Percentiles rank a stretch among this genome's conserved stretches.
Conservation (phyloP, 345 rosid genomes). For the Heritiera littoralis region DNA sequence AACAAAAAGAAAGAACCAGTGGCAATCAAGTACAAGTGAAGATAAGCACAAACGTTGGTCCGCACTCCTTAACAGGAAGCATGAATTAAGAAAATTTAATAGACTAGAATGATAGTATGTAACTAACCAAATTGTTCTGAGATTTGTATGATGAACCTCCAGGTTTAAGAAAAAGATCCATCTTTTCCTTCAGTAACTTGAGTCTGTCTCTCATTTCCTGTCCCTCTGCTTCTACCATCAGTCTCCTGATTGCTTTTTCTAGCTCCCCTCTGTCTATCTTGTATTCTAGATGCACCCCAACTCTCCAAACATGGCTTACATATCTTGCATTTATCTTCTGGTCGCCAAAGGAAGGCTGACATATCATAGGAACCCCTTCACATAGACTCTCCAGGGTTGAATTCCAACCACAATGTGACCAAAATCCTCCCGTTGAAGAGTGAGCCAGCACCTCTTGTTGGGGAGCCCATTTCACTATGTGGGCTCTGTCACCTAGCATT, state of each 20-base stretch:
- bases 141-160: slow-evolving; percentile 45
- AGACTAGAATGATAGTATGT: slow-evolving; percentile 31
- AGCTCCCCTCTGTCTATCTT: slow-evolving; percentile 41
- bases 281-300: slow-evolving; percentile 49
- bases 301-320: slow-evolving; percentile 50
- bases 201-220: slow-evolving; percentile 39
- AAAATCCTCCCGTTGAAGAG: slow-evolving; percentile 52
- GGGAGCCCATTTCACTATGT: slow-evolving; percentile 68
- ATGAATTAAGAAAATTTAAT: background rate
- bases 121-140: slow-evolving; percentile 38
- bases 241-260: slow-evolving; percentile 37
- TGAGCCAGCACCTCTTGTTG: slow-evolving; percentile 63
- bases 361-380: slow-evolving; percentile 78
- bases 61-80: too few species aligned
- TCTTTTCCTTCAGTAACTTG: slow-evolving; percentile 38
- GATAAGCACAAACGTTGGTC: background rate
- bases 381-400: slow-evolving; percentile 62
- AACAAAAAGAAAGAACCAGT: background rate
- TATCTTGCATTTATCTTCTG: slow-evolving; percentile 55
- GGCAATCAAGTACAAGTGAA: background rate
- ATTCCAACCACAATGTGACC: slow-evolving; percentile 81
- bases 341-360: slow-evolving; percentile 65
- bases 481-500: slow-evolving; percentile 40
- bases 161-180: slow-evolving; percentile 29
- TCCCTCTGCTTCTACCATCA: slow-evolving; percentile 40